These are phyloP conservation scores for Cladophialophora chaetospira DNA, from an alignment of 2,329 filamentous ascomycete genomes.

Conservation along the genomic window DNA sequence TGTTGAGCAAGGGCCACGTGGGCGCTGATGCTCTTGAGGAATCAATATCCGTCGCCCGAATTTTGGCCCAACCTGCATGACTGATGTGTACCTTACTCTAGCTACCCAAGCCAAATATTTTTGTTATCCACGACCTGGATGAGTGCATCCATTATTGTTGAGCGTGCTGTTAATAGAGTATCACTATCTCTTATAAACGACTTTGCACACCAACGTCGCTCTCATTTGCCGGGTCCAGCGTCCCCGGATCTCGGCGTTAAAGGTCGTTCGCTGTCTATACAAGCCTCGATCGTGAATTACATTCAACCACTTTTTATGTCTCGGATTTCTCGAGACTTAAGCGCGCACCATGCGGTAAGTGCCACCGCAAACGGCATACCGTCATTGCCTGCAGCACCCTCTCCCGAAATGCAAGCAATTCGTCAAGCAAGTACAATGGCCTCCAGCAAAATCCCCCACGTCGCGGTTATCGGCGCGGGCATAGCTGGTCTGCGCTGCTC, in stretches of 20 bases:
- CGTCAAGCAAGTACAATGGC: slow-evolving; percentile 17
- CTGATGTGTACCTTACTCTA: too few relatives aligned
- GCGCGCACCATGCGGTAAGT: slow-evolving; percentile 23
- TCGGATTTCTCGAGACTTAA: slow-evolving; percentile 27
- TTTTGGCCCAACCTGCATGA: too few relatives aligned
- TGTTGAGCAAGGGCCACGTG: not conserved
- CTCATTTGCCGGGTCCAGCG: not conserved
- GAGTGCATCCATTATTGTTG: too few relatives aligned
- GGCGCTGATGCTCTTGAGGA: not conserved
- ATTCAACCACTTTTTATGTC: slow-evolving; percentile 27
- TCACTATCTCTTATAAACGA: too few relatives aligned
- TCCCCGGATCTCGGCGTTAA: not conserved
- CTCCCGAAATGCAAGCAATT: slow-evolving; percentile 13
- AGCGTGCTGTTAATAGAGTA: too few relatives aligned
- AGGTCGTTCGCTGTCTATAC: not conserved
- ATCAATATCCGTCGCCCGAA: too few relatives aligned
- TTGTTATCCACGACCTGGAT: too few relatives aligned
- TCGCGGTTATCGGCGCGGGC: slow-evolving; percentile 64
- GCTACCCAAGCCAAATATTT: too few relatives aligned
- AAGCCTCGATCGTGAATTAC: too few relatives aligned
- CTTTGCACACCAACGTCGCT: not conserved
- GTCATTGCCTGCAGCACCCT: not conserved
- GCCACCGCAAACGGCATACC: not conserved
- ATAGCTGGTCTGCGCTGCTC: slow-evolving; percentile 62
- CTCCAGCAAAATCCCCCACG: slow-evolving; percentile 48